Evolutionary conservation across 2,329 filamentous ascomycete genomes (phyloP).

Genomic region (Parasarocladium wereldwijsianum): DNA sequence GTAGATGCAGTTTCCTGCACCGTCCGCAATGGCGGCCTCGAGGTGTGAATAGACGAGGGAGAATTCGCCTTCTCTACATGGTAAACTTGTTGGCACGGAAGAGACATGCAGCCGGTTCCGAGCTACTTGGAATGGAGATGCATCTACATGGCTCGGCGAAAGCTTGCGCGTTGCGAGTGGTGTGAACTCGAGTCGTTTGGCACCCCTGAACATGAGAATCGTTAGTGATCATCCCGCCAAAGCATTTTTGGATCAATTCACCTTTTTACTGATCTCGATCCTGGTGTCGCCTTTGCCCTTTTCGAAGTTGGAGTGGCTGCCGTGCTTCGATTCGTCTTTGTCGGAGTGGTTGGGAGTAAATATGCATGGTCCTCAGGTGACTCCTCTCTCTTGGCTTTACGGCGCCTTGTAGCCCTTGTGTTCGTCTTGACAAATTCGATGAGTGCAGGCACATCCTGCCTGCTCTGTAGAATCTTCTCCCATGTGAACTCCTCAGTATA

Average conservation of each 20-base stretch:
- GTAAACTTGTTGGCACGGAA: constrained; percentile 75
- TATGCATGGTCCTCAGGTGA: constrained; percentile 18
- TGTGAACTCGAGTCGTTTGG: constrained; percentile 82
- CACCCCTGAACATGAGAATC: constrained; percentile 33
- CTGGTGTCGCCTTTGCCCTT: constrained; percentile 15
- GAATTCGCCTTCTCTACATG: constrained; percentile 87
- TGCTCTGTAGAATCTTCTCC: constrained; percentile 69
- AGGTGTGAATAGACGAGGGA: constrained; percentile 84
- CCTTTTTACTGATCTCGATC: constrained; percentile 17
- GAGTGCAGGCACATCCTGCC: constrained; percentile 47
- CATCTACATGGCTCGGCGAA: constrained; percentile 57
- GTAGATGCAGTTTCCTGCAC: constrained; percentile 91
- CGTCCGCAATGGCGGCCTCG: constrained; percentile 85
- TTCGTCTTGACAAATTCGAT: constrained; percentile 52
- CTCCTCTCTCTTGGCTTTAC: constrained; percentile 15
- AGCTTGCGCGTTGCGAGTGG: constrained; percentile 81
- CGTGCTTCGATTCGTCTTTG: constrained; percentile 15
- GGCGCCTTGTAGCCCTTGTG: constrained; percentile 49
- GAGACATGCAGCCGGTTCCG: constrained; percentile 84
- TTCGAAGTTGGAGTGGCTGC: constrained; percentile 17
- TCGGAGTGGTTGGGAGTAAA: constrained; percentile 21
- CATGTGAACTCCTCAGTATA: constrained; percentile 89
- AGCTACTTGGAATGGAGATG: constrained; percentile 84
- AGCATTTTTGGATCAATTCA: constrained; percentile 5
- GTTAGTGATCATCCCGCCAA: constrained; percentile 12